Percentiles rank a stretch among this genome's conserved stretches.
Evolutionary conservation across 805 yeast species (phyloP).

Genomic region (Sugiyamaella lignohabitans): DNA sequence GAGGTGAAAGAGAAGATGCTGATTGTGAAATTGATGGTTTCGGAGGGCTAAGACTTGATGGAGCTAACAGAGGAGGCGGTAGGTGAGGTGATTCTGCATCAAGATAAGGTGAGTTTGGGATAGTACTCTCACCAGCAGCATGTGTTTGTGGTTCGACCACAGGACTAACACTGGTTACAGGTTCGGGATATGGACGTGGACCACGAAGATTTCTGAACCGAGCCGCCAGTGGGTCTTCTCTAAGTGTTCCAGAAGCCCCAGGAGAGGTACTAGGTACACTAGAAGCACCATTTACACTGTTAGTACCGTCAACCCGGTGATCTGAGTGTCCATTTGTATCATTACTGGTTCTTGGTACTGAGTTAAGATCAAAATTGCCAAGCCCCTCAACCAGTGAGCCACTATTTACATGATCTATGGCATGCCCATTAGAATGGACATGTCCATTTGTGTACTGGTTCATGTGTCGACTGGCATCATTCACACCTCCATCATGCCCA

Average conservation of each 20-base stretch:
- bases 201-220: constrained; percentile 15
- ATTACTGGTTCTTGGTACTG: background rate
- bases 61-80: too few species aligned
- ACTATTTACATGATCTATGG: background rate
- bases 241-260: background rate
- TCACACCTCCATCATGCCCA: too few species aligned
- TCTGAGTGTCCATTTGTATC: background rate
- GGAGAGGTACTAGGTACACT: background rate
- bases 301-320: background rate
- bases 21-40: too few species aligned
- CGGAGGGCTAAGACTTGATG: too few species aligned
- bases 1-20: background rate
- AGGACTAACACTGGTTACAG: too few species aligned
- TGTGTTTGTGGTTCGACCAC: too few species aligned
- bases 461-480: background rate
- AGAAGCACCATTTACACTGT: background rate
- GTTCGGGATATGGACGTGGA: constrained; percentile 8
- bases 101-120: too few species aligned
- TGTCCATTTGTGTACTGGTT: too few species aligned
- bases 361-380: background rate
- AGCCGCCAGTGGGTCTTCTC: constrained; percentile 10
- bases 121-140: too few species aligned
- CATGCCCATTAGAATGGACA: background rate
- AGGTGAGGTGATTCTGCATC: too few species aligned
- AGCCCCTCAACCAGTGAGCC: background rate